phyloP scores from a whole-genome alignment of 169 alveolate genomes.

The Eimeria praecox region DNA sequence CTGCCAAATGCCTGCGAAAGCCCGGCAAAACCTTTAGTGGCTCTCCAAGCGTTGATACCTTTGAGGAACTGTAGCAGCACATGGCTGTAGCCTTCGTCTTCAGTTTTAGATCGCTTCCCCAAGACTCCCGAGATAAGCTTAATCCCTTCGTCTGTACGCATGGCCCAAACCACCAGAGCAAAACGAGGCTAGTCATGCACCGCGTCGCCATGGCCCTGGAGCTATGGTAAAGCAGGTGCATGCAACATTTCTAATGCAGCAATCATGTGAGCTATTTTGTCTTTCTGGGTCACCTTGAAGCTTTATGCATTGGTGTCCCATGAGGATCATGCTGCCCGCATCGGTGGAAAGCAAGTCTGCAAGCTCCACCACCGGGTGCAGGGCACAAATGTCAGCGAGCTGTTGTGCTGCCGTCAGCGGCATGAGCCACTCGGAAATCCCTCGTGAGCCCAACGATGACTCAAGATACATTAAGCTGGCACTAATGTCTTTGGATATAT shows the following conservation, averaged over 20 bases:
- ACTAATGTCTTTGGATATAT: not conserved
- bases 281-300: conserved; percentile 17
- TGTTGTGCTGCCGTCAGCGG: conserved; percentile 53
- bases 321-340: conserved; percentile 26
- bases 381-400: conserved; percentile 25
- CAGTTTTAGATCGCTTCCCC: conserved; percentile 38
- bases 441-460: conserved; percentile 21
- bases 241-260: not conserved
- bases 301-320: conserved; percentile 47
- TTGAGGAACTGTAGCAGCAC: conserved; percentile 28
- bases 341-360: conserved; percentile 26
- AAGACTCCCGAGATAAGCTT: conserved; percentile 11
- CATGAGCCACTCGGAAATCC: conserved; percentile 16
- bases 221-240: not conserved
- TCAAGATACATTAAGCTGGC: conserved; percentile 33
- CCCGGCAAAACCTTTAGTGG: not conserved
- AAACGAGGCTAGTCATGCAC: not conserved
- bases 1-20: conserved; percentile 39
- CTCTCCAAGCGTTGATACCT: conserved; percentile 32
- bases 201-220: not conserved
- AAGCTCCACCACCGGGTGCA: conserved; percentile 41
- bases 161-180: not conserved
- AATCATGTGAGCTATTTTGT: not conserved
- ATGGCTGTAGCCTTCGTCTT: conserved; percentile 1
- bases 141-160: conserved; percentile 57